Percentiles rank a stretch among this genome's conserved stretches.
Conservation (phyloP, 1,284 basidiomycete genomes). For the Polyporus tsugae region DNA sequence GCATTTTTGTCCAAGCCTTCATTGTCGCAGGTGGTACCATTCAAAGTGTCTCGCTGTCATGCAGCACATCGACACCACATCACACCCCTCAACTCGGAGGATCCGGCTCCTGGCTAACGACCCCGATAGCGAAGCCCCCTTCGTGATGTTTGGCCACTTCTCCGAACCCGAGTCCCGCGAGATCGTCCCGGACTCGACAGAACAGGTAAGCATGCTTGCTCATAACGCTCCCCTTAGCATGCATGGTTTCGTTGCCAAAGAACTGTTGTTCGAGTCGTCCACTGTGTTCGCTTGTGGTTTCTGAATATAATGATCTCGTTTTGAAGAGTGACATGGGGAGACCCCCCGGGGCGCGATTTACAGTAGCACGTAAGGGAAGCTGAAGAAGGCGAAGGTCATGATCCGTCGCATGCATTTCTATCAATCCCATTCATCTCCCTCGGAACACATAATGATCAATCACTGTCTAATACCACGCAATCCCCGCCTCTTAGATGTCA, state of each 20-base stretch:
- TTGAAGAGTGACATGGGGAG: background rate
- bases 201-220: background rate
- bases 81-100: conserved; percentile 18
- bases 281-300: background rate
- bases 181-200: conserved; percentile 1
- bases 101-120: conserved; percentile 36
- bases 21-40: conserved; percentile 40
- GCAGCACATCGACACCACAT: conserved; percentile 12
- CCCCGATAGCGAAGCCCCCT: conserved; percentile 26
- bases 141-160: conserved; percentile 25
- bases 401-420: background rate
- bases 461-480: background rate
- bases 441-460: background rate
- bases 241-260: background rate
- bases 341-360: background rate
- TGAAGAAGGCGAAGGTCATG: background rate
- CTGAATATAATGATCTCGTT: background rate
- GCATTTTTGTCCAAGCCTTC: conserved; percentile 39
- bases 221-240: background rate
- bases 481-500: background rate
- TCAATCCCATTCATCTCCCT: background rate
- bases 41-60: conserved; percentile 26
- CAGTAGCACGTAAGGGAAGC: background rate
- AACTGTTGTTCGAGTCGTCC: background rate
- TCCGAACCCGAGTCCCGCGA: conserved; percentile 22